These are phyloP conservation scores for Chrysanthemum seticuspe DNA, from an alignment of 129 eudicot genomes.

Conservation along the genomic window DNA sequence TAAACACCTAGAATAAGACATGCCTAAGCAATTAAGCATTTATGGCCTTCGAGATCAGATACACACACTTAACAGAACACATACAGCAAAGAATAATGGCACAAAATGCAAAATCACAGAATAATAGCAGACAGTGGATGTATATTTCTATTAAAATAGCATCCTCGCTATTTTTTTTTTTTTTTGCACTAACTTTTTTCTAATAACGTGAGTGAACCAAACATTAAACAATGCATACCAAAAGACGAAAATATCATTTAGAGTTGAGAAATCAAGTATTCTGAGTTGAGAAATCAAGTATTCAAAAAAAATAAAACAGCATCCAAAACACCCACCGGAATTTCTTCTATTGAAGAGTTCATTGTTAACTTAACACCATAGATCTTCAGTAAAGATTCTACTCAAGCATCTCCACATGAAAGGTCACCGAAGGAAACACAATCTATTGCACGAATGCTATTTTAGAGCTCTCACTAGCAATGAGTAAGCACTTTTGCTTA, in stretches of 20 bases:
- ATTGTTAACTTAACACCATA: too few species aligned
- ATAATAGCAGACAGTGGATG: background rate
- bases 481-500: too few species aligned
- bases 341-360: too few species aligned
- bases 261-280: too few species aligned
- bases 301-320: too few species aligned
- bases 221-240: background rate
- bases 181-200: slow-evolving; percentile 13
- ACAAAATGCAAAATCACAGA: background rate
- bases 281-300: too few species aligned
- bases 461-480: too few species aligned
- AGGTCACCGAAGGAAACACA: too few species aligned
- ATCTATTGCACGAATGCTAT: too few species aligned
- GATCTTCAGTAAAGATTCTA: too few species aligned
- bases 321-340: too few species aligned
- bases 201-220: background rate
- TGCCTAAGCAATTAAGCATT: slow-evolving; percentile 9
- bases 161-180: background rate
- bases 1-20: background rate
- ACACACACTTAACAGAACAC: background rate
- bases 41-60: background rate
- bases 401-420: too few species aligned
- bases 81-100: slow-evolving; percentile 7
- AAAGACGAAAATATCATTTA: background rate
- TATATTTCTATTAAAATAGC: background rate